phyloP scores from a whole-genome alignment of 2,329 filamentous ascomycete species.

The Xylariaceae sp. region DNA sequence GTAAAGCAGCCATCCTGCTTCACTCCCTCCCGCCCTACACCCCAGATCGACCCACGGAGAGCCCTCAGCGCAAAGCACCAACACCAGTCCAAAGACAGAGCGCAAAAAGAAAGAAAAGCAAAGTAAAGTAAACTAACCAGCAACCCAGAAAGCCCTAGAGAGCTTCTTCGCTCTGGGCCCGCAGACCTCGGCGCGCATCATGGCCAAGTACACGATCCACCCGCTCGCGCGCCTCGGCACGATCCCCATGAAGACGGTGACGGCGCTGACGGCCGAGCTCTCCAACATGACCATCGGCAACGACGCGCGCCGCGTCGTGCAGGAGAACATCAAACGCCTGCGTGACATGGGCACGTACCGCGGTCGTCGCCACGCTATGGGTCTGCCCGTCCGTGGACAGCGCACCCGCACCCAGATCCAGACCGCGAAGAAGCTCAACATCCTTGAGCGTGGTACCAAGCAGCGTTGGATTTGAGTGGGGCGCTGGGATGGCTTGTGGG shows the following conservation, averaged over 20 bases:
- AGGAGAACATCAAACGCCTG: slow-evolving; percentile 80
- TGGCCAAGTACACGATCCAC: slow-evolving; percentile 87
- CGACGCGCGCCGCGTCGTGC: slow-evolving; percentile 70
- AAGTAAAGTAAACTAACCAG: slow-evolving; percentile 10
- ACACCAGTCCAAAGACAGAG: neutral
- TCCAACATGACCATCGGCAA: slow-evolving; percentile 92
- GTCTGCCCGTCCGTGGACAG: slow-evolving; percentile 86
- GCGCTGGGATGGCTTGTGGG: slow-evolving; percentile 5
- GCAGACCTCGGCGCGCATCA: slow-evolving; percentile 64
- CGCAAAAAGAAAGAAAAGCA: neutral
- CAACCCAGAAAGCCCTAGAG: slow-evolving; percentile 65
- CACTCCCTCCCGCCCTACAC: neutral
- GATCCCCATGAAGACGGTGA: slow-evolving; percentile 70
- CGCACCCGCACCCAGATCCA: slow-evolving; percentile 71
- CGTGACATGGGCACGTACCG: slow-evolving; percentile 89
- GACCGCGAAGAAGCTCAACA: slow-evolving; percentile 60
- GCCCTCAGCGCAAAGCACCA: neutral
- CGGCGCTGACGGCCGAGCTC: slow-evolving; percentile 77
- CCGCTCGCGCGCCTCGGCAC: slow-evolving; percentile 73
- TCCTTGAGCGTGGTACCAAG: slow-evolving; percentile 41
- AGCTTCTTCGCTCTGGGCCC: slow-evolving; percentile 83
- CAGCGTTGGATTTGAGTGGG: slow-evolving; percentile 29
- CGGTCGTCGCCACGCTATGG: slow-evolving; percentile 87
- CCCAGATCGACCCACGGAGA: too few species aligned
- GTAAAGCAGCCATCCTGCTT: slow-evolving; percentile 48